Percentiles rank a stretch among this genome's conserved stretches.
These are phyloP conservation scores for Fusarium newnesense DNA, from an alignment of 2,329 filamentous ascomycete genomes.

Conservation along the genomic window DNA sequence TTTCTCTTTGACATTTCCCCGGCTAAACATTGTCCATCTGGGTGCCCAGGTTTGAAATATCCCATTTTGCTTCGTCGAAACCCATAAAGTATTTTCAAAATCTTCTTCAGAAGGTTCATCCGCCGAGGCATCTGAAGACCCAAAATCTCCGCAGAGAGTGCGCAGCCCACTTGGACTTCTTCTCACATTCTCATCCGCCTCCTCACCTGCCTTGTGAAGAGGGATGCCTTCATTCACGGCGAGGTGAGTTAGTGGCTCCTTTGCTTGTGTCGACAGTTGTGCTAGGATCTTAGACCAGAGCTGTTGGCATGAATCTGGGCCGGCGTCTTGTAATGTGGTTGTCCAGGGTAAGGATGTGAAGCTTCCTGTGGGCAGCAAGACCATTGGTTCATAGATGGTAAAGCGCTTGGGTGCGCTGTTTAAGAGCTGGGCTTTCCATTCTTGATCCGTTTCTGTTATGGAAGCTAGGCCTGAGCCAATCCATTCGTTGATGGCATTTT, in stretches of 20 bases:
- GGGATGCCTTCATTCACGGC: slow-evolving; percentile 73
- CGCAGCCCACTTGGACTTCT: slow-evolving; percentile 77
- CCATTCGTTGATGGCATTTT: slow-evolving; percentile 47
- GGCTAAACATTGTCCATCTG: slow-evolving; percentile 91
- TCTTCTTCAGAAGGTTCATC: slow-evolving; percentile 57
- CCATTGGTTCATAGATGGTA: slow-evolving; percentile 70
- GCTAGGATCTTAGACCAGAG: slow-evolving; percentile 64
- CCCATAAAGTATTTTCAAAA: slow-evolving; percentile 80
- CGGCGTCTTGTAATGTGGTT: slow-evolving; percentile 45
- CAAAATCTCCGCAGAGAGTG: slow-evolving; percentile 80
- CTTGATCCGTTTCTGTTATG: slow-evolving; percentile 1
- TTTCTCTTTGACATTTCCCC: slow-evolving; percentile 92
- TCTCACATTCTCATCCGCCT: slow-evolving; percentile 70
- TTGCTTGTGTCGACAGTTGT: slow-evolving; percentile 56
- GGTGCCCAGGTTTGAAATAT: slow-evolving; percentile 90
- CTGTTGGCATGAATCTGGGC: slow-evolving; percentile 36
- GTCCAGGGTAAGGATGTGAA: slow-evolving; percentile 59
- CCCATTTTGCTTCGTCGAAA: slow-evolving; percentile 78
- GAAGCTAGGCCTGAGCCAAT: slow-evolving; percentile 23
- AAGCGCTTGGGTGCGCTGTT: slow-evolving; percentile 65
- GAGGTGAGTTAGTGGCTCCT: slow-evolving; percentile 62
- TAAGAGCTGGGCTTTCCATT: slow-evolving; percentile 47
- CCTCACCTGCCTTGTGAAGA: slow-evolving; percentile 47
- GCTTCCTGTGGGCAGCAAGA: slow-evolving; percentile 68
- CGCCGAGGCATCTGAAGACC: slow-evolving; percentile 53